Percentiles rank a stretch among this genome's conserved stretches.
phyloP scores from a whole-genome alignment of 495 filamentous ascomycete genomes.

The Penicillium cataractarum region DNA sequence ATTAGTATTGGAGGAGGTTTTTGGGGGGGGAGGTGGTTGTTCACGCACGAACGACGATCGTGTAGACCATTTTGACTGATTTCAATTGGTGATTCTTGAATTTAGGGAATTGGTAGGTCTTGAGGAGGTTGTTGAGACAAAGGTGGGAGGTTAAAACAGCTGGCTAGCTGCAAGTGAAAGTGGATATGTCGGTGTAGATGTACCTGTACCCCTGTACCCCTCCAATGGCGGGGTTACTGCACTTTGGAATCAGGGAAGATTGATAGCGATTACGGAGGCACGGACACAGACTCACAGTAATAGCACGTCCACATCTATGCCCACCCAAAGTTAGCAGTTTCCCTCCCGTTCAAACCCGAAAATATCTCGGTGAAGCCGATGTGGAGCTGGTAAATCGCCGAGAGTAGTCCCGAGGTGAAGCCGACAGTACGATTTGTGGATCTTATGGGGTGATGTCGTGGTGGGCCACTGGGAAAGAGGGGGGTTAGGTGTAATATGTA shows the following conservation, averaged over 20 bases:
- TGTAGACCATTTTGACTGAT: constrained; percentile 51
- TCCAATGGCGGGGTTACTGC: constrained; percentile 15
- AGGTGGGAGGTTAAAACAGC: not conserved
- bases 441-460: no score
- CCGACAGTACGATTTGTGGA: constrained; percentile 17
- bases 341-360: not conserved
- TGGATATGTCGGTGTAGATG: constrained; percentile 1
- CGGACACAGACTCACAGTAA: not conserved
- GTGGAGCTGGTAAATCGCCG: constrained; percentile 19
- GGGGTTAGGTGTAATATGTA: no score
- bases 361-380: constrained; percentile 17
- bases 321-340: not conserved
- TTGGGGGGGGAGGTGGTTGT: not conserved
- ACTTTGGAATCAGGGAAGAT: no score
- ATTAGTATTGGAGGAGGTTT: not conserved
- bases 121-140: not conserved
- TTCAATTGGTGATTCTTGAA: not conserved
- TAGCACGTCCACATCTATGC: not conserved
- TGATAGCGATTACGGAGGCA: no score
- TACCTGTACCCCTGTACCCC: no score
- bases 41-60: constrained; percentile 57
- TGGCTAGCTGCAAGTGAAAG: not conserved
- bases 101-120: not conserved
- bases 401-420: constrained; percentile 22
- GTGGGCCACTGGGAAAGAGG: no score